Conservation (phyloP, 306 rosid genomes). For the Macrotyloma uniflorum region DNA sequence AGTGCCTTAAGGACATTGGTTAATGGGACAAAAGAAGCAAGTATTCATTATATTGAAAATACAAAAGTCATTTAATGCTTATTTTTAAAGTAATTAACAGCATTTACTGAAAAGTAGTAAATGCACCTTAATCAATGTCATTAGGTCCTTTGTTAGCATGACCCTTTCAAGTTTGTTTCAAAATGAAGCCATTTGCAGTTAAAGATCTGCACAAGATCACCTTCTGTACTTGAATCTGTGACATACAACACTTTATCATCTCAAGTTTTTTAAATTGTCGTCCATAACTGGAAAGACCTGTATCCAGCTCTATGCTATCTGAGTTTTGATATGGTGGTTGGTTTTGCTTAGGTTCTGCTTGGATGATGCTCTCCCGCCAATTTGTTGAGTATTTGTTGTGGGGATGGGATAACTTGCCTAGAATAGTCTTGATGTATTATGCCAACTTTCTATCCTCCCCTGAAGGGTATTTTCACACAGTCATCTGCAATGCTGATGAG, state of each 20-base stretch:
- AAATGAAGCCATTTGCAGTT: background rate
- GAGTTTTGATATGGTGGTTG: constrained; percentile 21
- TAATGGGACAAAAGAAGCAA: background rate
- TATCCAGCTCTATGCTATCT: constrained; percentile 13
- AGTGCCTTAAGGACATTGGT: background rate
- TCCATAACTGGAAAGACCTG: background rate
- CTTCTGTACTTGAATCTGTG: constrained; percentile 7
- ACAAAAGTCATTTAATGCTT: background rate
- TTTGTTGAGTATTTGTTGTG: constrained; percentile 53
- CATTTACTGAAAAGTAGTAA: background rate
- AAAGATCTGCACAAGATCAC: background rate
- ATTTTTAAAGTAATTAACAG: background rate
- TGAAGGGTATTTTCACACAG: constrained; percentile 64
- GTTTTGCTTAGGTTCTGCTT: constrained; percentile 57
- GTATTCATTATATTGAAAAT: background rate
- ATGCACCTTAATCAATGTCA: background rate
- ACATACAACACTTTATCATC: constrained; percentile 1
- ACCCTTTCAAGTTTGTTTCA: background rate
- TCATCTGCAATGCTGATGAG: constrained; percentile 60
- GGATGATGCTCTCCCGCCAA: constrained; percentile 63
- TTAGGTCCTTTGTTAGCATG: background rate
- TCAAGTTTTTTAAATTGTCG: background rate
- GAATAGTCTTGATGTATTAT: constrained; percentile 59
- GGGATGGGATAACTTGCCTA: constrained; percentile 70
- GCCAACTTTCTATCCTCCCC: constrained; percentile 62